A percentile compares a stretch with the other conserved stretches of the same genome.
These are phyloP conservation scores for Diutina rugosa DNA, from an alignment of 1,139 yeast genomes.

Conservation along the genomic window DNA sequence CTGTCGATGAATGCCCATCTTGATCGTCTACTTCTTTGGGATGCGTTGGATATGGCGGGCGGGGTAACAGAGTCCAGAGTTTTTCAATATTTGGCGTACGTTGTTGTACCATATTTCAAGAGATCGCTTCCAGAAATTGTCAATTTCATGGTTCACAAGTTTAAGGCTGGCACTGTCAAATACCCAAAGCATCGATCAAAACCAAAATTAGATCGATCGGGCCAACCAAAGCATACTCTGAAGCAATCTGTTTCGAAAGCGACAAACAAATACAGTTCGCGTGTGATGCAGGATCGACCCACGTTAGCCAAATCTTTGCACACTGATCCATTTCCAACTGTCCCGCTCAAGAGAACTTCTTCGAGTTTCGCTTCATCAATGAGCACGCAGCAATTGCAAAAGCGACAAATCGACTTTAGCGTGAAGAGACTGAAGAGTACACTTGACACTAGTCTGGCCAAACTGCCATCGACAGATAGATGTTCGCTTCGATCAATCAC, in stretches of 20 bases:
- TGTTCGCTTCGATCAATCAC: background rate
- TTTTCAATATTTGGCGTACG: conserved; percentile 39
- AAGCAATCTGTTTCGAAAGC: background rate
- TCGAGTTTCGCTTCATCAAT: background rate
- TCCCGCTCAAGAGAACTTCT: background rate
- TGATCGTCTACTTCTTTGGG: conserved; percentile 45
- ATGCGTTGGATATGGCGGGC: conserved; percentile 24
- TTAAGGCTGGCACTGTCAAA: conserved; percentile 20
- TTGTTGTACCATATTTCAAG: conserved; percentile 41
- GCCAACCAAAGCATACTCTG: background rate
- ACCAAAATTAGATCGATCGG: background rate
- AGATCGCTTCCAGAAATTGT: conserved; percentile 35
- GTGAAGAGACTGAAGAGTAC: background rate
- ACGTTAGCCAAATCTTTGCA: background rate
- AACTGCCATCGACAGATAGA: background rate
- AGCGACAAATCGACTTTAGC: background rate
- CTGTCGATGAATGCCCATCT: conserved; percentile 26
- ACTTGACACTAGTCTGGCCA: background rate
- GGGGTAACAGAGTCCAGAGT: conserved; percentile 17
- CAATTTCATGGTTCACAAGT: conserved; percentile 31
- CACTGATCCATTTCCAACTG: background rate
- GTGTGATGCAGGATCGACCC: background rate
- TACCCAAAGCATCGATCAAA: background rate
- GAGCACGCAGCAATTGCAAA: background rate
- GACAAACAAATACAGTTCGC: background rate